A percentile compares a stretch with the other conserved stretches of the same genome.
phyloP scores from a whole-genome alignment of 2,329 filamentous ascomycete genomes.

The Trichoderma sp. region DNA sequence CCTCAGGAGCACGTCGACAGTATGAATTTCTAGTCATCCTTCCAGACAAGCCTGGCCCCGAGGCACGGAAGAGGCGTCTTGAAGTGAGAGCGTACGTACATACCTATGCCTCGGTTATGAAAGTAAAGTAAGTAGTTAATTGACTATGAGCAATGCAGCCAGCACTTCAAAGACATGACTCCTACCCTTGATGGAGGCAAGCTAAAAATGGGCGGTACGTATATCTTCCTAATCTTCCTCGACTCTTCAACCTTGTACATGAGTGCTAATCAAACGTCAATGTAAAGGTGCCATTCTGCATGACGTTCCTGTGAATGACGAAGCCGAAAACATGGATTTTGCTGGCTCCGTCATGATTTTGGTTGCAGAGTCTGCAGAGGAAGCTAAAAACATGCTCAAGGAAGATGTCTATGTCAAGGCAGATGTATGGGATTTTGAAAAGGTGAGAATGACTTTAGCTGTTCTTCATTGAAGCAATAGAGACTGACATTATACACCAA shows the following conservation, averaged over 20 bases:
- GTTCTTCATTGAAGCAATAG: neutral
- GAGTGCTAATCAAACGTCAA: neutral
- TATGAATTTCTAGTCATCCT: slow-evolving; percentile 70
- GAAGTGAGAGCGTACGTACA: slow-evolving; percentile 58
- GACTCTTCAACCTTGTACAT: neutral
- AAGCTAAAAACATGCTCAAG: slow-evolving; percentile 66
- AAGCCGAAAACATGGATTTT: slow-evolving; percentile 63
- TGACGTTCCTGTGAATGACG: slow-evolving; percentile 63
- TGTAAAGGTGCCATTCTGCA: slow-evolving; percentile 66
- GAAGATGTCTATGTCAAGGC: slow-evolving; percentile 70
- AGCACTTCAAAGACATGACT: slow-evolving; percentile 60
- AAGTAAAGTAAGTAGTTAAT: neutral
- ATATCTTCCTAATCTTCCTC: neutral
- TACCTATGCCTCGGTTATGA: neutral
- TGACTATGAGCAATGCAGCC: slow-evolving; percentile 3
- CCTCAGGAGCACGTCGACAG: slow-evolving; percentile 39
- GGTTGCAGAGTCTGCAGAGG: slow-evolving; percentile 67
- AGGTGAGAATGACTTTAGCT: slow-evolving; percentile 45
- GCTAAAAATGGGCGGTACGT: slow-evolving; percentile 65
- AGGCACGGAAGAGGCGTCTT: slow-evolving; percentile 60
- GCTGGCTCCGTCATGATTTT: slow-evolving; percentile 72
- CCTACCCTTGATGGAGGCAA: slow-evolving; percentile 55
- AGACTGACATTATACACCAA: neutral
- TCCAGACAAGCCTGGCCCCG: slow-evolving; percentile 66
- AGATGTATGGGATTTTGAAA: slow-evolving; percentile 80